These are phyloP conservation scores for Metarhizium sp. DNA, from an alignment of 2,329 filamentous ascomycete species.

Conservation along the genomic window DNA sequence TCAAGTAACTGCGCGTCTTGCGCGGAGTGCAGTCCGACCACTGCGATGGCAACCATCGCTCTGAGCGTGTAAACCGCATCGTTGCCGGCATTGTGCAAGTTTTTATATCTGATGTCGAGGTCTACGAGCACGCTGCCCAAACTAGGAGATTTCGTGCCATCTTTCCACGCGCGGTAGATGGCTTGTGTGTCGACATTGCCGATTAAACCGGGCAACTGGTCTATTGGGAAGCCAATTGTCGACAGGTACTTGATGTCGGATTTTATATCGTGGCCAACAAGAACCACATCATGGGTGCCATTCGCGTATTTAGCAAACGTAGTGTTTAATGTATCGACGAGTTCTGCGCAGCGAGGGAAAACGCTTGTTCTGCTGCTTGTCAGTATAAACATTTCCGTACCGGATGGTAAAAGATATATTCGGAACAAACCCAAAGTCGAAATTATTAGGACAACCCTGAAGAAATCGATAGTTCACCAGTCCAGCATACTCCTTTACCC, in stretches of 20 bases:
- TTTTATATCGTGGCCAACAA: conserved; percentile 68
- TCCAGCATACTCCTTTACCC: conserved; percentile 59
- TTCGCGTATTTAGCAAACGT: conserved; percentile 25
- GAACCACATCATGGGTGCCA: conserved; percentile 45
- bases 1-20: neutral
- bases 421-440: conserved; percentile 61
- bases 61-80: conserved; percentile 74
- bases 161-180: conserved; percentile 57
- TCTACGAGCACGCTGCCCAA: conserved; percentile 54
- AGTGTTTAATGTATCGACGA: conserved; percentile 23
- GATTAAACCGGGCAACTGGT: conserved; percentile 39
- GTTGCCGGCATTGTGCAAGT: conserved; percentile 83
- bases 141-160: conserved; percentile 40
- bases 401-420: too few species aligned
- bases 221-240: conserved; percentile 53
- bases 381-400: conserved; percentile 4
- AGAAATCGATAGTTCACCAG: conserved; percentile 61
- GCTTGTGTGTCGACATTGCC: conserved; percentile 64
- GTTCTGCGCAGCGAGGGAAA: conserved; percentile 25
- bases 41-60: conserved; percentile 49
- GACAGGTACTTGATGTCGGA: conserved; percentile 61
- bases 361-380: conserved; percentile 27
- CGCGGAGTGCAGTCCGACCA: conserved; percentile 10
- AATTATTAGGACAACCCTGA: conserved; percentile 61
- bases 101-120: conserved; percentile 51